Conservation (phyloP, 306 rosid genomes). For the Sphenostylis stenocarpa region DNA sequence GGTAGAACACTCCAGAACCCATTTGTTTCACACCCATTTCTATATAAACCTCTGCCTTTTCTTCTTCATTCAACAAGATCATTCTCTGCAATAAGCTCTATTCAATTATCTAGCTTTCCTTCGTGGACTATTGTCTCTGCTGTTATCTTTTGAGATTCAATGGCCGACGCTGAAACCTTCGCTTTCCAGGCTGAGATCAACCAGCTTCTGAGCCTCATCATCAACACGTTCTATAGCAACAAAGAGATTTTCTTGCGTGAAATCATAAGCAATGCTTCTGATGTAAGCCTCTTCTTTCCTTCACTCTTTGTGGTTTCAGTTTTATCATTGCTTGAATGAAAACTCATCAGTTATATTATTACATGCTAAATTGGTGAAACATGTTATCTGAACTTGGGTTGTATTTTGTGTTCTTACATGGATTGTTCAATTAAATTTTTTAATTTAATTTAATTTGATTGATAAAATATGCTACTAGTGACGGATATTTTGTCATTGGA, state of each 20-base stretch:
- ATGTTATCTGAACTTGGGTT: neutral
- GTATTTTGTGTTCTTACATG: neutral
- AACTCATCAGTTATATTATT: neutral
- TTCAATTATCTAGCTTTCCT: neutral
- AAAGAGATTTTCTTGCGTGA: constrained; percentile 83
- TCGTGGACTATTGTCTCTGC: neutral
- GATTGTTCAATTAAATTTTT: neutral
- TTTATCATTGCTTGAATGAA: neutral
- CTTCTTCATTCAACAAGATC: fast-evolving
- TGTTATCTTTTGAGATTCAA: neutral
- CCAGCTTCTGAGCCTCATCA: constrained; percentile 68
- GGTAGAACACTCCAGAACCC: constrained; percentile 55
- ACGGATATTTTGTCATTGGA: too few relatives aligned
- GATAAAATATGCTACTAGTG: neutral
- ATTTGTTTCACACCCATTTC: too few relatives aligned
- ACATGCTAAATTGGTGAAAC: neutral
- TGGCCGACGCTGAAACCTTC: constrained; percentile 68
- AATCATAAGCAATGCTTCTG: constrained; percentile 61
- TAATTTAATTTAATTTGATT: neutral
- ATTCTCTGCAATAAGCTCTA: neutral
- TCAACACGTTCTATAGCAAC: constrained; percentile 72
- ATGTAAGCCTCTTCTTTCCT: constrained; percentile 29
- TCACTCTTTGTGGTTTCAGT: neutral
- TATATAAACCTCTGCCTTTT: neutral
- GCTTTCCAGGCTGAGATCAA: constrained; percentile 75